phyloP scores from a whole-genome alignment of 2,329 filamentous ascomycete species.

The Xylaria sp. region DNA sequence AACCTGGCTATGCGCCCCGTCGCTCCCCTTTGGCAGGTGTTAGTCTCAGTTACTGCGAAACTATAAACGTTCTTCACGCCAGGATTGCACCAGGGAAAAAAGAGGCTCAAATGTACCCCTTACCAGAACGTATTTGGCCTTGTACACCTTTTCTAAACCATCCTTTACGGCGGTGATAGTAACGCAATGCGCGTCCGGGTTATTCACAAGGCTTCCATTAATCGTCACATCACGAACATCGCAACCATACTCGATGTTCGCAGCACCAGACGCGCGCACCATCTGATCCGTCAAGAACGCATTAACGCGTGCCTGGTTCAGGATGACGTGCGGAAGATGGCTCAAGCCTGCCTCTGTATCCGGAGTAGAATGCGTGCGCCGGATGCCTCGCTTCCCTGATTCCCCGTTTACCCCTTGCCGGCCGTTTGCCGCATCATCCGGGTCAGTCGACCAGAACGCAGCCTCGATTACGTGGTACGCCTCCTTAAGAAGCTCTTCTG shows the following conservation, averaged over 20 bases:
- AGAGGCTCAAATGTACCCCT: slow-evolving; percentile 40
- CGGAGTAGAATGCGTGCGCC: slow-evolving; percentile 59
- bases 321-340: slow-evolving; percentile 66
- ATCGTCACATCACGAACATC: slow-evolving; percentile 63
- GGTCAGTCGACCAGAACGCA: slow-evolving; percentile 63
- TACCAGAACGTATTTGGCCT: slow-evolving; percentile 64
- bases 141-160: slow-evolving; percentile 54
- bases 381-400: slow-evolving; percentile 50
- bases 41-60: slow-evolving; percentile 5
- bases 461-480: slow-evolving; percentile 69
- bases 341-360: slow-evolving; percentile 66
- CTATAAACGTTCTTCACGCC: neutral
- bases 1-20: slow-evolving; percentile 64
- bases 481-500: slow-evolving; percentile 64
- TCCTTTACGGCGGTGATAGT: slow-evolving; percentile 56
- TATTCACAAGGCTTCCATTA: slow-evolving; percentile 51
- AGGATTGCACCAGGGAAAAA: neutral
- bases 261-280: slow-evolving; percentile 51
- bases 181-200: slow-evolving; percentile 57
- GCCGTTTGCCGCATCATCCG: slow-evolving; percentile 5
- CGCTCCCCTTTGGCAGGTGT: slow-evolving; percentile 51
- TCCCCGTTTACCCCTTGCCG: neutral
- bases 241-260: slow-evolving; percentile 65
- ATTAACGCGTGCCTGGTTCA: slow-evolving; percentile 67
- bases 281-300: slow-evolving; percentile 65